Evolutionary conservation across 352 stramenopile species (phyloP), one percentile per base, ranked within the genome.

Genomic region (Pythium pyrilobum): DNA sequence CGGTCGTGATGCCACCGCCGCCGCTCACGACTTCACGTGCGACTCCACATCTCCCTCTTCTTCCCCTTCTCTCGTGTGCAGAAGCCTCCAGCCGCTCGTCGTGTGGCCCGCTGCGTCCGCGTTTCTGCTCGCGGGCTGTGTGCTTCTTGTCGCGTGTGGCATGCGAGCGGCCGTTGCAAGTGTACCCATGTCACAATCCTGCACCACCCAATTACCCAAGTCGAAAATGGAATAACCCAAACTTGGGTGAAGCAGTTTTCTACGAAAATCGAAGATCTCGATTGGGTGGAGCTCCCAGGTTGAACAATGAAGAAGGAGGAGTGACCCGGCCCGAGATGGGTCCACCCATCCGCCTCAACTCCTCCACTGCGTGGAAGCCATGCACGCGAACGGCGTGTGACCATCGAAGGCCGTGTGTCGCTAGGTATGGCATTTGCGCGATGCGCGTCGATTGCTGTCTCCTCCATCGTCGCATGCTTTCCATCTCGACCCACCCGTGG

Each of bases 181-280:
- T 62, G 54, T 62, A 62, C 21, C 54, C 54, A 62, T 62, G 38
- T 62, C 9, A 5, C 10, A n/a, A n/a, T n/a, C 5, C n/a, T 51
- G 25, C 6, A 57, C 23, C 56, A 63, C 46, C 56, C 56, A 63
- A 63, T 42, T 15, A 56, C 56, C 56, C 56, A 56, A 56, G 16
- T 11, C n/a, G 34, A 63, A 63, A 25, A 32, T 40, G 20, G 47
- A 63, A 63, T 57, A 56, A 63, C 48, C 56, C 54, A 62, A 16
- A 15, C 13, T 16, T 24, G 53, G 53, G 31, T 61, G 42, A 33
- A 8, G 12, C 10, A 8, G 15, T 25, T 54, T 54, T 37, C 18
- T 59, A 37, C 41, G 52, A 59, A 59, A 59, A 59, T 59, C 52
- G 52, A 59, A 59, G 52, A 52, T 47, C 32, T 29, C 20, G 42